Conservation (phyloP, 2,329 filamentous ascomycete species). For the Drechslerella dactyloides region DNA sequence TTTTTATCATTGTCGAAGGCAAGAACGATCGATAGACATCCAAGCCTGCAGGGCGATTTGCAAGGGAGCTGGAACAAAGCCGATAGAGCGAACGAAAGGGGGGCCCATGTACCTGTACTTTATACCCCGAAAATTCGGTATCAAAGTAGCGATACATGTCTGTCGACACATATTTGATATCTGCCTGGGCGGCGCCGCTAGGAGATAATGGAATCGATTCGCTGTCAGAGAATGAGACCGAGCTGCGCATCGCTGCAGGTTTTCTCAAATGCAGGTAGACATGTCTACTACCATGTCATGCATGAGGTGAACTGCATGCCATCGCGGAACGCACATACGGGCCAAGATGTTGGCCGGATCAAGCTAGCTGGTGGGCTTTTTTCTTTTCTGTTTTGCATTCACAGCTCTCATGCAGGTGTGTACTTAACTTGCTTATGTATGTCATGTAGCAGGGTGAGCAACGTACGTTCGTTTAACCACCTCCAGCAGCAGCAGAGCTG, state of each 20-base stretch:
- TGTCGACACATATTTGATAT: not conserved
- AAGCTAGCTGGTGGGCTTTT: slow-evolving; percentile 23
- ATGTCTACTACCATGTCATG: not conserved
- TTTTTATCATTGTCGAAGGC: not conserved
- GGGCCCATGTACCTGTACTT: too few species aligned
- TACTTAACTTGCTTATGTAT: too few species aligned
- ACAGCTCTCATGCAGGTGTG: slow-evolving; percentile 10
- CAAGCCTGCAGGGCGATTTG: not conserved
- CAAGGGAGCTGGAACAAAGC: not conserved
- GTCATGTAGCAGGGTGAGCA: too few species aligned
- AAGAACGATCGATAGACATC: too few species aligned
- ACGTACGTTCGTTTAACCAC: too few species aligned
- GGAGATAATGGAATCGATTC: slow-evolving; percentile 8
- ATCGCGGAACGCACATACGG: too few species aligned
- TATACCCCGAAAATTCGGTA: too few species aligned
- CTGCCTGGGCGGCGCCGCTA: not conserved
- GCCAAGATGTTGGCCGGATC: slow-evolving; percentile 32
- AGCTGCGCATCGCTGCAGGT: not conserved
- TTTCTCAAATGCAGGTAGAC: not conserved
- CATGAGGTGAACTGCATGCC: not conserved
- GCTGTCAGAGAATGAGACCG: slow-evolving; percentile 4
- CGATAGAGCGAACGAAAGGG: slow-evolving; percentile 5
- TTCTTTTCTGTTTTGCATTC: slow-evolving; percentile 27
- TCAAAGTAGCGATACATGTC: not conserved
- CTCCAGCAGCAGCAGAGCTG: too few species aligned